Conservation (phyloP, 1,284 basidiomycete genomes). For the Leucoagaricus sp. region DNA sequence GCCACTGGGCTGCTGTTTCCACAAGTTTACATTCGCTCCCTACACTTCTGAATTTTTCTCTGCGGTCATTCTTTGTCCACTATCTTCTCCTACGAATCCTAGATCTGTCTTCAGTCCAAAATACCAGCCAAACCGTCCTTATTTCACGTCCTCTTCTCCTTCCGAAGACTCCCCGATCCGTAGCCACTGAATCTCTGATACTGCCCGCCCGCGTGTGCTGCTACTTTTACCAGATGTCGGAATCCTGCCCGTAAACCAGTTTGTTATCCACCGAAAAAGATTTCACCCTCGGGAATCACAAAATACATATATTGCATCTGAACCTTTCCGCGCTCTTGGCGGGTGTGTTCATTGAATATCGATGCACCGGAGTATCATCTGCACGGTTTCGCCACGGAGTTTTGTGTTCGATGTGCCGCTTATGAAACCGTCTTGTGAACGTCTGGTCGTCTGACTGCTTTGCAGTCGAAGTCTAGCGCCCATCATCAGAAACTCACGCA, state of each 20-base stretch:
- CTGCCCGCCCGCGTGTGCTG: slow-evolving; percentile 1
- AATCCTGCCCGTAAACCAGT: slow-evolving; percentile 3
- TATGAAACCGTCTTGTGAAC: slow-evolving; percentile 1
- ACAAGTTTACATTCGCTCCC: neutral
- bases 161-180: slow-evolving; percentile 8
- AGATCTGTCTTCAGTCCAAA: neutral
- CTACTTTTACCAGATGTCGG: neutral
- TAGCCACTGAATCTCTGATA: neutral
- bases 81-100: neutral
- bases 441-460: neutral
- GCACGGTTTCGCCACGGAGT: slow-evolving; percentile 4
- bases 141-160: neutral
- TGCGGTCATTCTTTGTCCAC: neutral
- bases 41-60: neutral
- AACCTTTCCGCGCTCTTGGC: neutral
- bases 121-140: neutral
- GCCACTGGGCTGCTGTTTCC: slow-evolving; percentile 14
- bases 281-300: slow-evolving; percentile 4
- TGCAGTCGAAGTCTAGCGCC: neutral
- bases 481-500: neutral
- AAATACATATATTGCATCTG: neutral
- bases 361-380: slow-evolving; percentile 2
- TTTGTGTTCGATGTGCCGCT: neutral
- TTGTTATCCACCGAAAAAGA: neutral
- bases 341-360: neutral